Evolutionary conservation across 106 monocot genomes (phyloP), one percentile per base, ranked within the genome.

Genomic region (Apostasia shenzhenica): DNA sequence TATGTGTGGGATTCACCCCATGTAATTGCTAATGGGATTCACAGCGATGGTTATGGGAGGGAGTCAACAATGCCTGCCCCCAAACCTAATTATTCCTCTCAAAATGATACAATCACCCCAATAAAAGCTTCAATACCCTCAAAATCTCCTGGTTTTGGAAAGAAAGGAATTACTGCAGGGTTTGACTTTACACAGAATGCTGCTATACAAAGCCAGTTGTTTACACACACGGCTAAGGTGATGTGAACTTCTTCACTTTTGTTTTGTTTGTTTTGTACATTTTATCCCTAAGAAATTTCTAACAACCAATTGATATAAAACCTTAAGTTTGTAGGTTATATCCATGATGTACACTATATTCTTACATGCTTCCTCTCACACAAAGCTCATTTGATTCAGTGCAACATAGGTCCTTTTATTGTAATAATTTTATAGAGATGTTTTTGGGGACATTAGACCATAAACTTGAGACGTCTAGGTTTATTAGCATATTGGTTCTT

Each of bases 1-100:
- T 88, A 82, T 54, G 49, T 79, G 47, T 88, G 85, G 83, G 88
- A 94, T 54, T 11, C 80, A 45, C 71, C 87, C 48, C 52, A 66
- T 65, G 2, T 80, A 14, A 74, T 66, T 51, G 58, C 70, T 12
- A 75, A 81, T 78, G 80, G 68, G 43, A 40, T 70, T 55, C 61
- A 73, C 52, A 75, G 59, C 37, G 77, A 64, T 70, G 67, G 74
- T 44, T 66, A 63, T 75, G 50, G 46, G 59, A 66, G 59, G n/a
- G 79, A 83, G 70, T 69, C 69, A 57, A 45, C 78, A 59, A 41
- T 54, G 45, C 57, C 75, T 58, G 9, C 77, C 41, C 12, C 67
- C 14, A 81, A 78, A 66, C 58, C 74, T 67, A 83, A 76, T 61
- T 69, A 62, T 38, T 69, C 82, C 63, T 61, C 78, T 11, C 81